Base-by-base conservation (phyloP, 2,329 filamentous ascomycete genomes). In the Cladophialophora bantiana region DNA sequence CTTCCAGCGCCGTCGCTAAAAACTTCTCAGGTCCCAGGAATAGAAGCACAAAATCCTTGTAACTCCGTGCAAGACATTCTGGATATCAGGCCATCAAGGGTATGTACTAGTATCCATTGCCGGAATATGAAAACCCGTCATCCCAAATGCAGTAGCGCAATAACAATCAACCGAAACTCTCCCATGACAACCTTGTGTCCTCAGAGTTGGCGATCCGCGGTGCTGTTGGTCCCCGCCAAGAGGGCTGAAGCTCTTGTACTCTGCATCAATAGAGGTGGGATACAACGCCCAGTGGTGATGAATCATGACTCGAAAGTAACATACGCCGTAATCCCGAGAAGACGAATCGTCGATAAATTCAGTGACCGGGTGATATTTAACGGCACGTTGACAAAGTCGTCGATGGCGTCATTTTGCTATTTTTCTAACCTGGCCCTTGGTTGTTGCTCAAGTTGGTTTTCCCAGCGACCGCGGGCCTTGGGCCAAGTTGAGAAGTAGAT, bases 1-100 rank as follows among this genome's bases (percentile, higher is more conserved):
- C 62, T 40, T 59, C 62, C 62, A 64, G 62, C 62, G 62, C 62
- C 62, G 42, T 59, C 62, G 62, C 62, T 64, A 48, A 59, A 40
- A 34, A 34, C 56, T 42, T 31, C 20, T 42, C 34, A 45, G 38
- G 7, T 7, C 55, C 54, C 18, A 18, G n/a, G 48, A 36, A 35
- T 9, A 45, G 36, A 45, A 34, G 26, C 38, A 45, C 31, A 56
- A 3, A 55, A 42, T 48, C 26, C 40, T 26, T 40, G 12, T 45
- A 34, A 50, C 31, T 18, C 57, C 45, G 26, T 50, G 45, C 45
- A 26, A 26, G 45, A 50, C 45, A 50, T 26, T 26, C 10, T 50
- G 45, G 45, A 20, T 2, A 26, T 50, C 45, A 26, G 45, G 5
- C 45, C 34, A 50, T 32, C 40, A 26, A n/a, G 0, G n/a, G 38